Percentiles rank a stretch among this genome's conserved stretches.
Conservation (phyloP, 768 basidiomycete species). For the Hypsizygus marmoreus region DNA sequence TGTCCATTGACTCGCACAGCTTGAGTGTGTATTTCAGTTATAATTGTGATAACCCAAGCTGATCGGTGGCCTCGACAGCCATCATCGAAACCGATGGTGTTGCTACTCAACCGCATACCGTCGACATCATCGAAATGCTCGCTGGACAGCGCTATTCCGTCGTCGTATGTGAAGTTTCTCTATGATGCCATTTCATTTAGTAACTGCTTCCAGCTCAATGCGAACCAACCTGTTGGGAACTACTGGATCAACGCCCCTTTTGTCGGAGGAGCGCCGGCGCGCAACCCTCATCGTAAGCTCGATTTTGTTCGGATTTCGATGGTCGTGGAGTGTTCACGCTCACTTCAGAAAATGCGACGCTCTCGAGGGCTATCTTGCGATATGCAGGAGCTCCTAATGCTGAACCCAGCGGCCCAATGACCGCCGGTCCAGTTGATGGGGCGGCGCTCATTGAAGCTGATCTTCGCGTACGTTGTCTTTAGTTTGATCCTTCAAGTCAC, state of each 20-base stretch:
- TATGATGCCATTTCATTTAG: not conserved
- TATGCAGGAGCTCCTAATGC: slow-evolving; percentile 32
- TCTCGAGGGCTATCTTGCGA: slow-evolving; percentile 35
- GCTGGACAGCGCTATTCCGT: slow-evolving; percentile 48
- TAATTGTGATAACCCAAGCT: not conserved
- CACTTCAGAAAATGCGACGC: slow-evolving; percentile 28
- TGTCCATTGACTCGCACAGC: slow-evolving; percentile 37
- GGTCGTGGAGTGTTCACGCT: not conserved
- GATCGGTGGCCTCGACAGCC: not conserved
- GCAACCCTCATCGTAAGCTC: slow-evolving; percentile 24
- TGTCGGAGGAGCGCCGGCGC: slow-evolving; percentile 22
- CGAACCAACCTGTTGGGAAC: slow-evolving; percentile 41
- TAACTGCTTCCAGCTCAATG: slow-evolving; percentile 20
- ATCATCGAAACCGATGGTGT: slow-evolving; percentile 40
- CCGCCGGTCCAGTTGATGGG: slow-evolving; percentile 18
- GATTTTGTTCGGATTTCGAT: not conserved
- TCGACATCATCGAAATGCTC: slow-evolving; percentile 38
- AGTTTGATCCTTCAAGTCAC: too few species aligned
- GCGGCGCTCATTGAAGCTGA: slow-evolving; percentile 29
- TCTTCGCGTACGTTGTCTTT: slow-evolving; percentile 7
- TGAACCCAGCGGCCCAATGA: slow-evolving; percentile 30
- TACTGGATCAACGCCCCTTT: slow-evolving; percentile 41
- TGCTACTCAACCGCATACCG: slow-evolving; percentile 23
- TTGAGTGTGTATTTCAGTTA: slow-evolving; percentile 15
- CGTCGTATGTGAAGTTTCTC: slow-evolving; percentile 21